A percentile compares a stretch with the other conserved stretches of the same genome.
Conservation (phyloP, 495 filamentous ascomycete species). For the Neurospora tetraspora region DNA sequence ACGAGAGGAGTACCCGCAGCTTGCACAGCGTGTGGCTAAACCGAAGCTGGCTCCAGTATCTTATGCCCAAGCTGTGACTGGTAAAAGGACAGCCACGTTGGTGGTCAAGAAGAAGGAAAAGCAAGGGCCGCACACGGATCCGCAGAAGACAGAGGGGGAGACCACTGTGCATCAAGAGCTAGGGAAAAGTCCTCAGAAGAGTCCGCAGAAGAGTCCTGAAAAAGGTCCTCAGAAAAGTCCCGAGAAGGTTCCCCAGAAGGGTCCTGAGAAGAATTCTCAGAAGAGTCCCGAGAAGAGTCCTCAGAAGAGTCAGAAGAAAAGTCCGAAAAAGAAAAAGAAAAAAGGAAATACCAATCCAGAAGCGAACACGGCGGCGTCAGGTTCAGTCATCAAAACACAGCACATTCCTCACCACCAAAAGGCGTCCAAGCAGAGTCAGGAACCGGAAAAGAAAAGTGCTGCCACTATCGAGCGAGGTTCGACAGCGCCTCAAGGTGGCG, state of each 20-base stretch:
- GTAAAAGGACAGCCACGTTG: neutral
- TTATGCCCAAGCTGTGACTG: conserved; percentile 1
- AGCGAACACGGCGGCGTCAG: neutral
- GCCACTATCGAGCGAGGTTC: neutral
- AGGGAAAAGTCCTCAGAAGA: neutral
- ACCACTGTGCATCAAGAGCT: neutral
- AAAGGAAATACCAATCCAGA: neutral
- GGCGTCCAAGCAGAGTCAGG: neutral
- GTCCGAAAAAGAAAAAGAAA: neutral
- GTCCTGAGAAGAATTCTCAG: neutral
- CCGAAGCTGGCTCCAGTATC: neutral
- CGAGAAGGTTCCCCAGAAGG: neutral
- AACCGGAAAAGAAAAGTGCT: neutral
- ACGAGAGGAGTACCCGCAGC: neutral
- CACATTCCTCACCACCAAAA: neutral
- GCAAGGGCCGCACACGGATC: neutral
- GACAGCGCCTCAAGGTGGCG: neutral
- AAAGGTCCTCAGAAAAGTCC: neutral
- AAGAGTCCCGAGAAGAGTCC: neutral
- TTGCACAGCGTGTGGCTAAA: neutral
- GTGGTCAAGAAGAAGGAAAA: neutral
- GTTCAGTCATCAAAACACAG: neutral
- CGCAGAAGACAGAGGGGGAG: neutral
- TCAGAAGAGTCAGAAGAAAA: neutral
- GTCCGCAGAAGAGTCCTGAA: neutral